phyloP scores from a whole-genome alignment of 768 basidiomycete genomes.

The Coprinellus aureogranulatus region DNA sequence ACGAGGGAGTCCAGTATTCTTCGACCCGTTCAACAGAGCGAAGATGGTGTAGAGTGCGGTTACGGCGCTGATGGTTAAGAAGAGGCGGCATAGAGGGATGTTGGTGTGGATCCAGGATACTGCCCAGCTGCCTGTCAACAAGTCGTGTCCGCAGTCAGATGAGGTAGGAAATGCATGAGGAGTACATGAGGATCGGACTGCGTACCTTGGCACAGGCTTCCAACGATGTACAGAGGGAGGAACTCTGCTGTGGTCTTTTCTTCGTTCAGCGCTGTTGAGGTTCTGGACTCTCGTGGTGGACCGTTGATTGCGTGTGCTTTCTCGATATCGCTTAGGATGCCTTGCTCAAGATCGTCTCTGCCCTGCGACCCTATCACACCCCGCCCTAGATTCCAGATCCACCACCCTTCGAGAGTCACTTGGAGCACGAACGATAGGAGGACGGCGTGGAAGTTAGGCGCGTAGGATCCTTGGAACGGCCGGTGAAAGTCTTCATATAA shows the following conservation, averaged over 20 bases:
- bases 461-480: not conserved
- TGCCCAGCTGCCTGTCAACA: conserved; percentile 3
- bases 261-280: not conserved
- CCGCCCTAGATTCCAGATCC: not conserved
- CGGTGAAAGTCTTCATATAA: not conserved
- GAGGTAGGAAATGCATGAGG: not conserved
- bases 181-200: too few relatives aligned
- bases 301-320: not conserved
- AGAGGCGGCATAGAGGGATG: conserved; percentile 3
- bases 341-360: not conserved
- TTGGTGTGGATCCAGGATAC: not conserved
- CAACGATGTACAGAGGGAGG: not conserved
- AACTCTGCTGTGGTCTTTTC: not conserved
- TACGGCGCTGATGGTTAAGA: conserved; percentile 7
- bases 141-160: not conserved
- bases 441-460: not conserved
- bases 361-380: not conserved
- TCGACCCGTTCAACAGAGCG: not conserved
- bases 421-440: not conserved
- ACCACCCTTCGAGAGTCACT: not conserved
- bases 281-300: too few relatives aligned
- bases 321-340: not conserved
- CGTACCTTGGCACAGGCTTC: conserved; percentile 6
- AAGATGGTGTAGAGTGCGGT: conserved; percentile 8
- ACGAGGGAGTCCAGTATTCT: not conserved